phyloP scores from a whole-genome alignment of 805 yeast species.

The Pichia californica region DNA sequence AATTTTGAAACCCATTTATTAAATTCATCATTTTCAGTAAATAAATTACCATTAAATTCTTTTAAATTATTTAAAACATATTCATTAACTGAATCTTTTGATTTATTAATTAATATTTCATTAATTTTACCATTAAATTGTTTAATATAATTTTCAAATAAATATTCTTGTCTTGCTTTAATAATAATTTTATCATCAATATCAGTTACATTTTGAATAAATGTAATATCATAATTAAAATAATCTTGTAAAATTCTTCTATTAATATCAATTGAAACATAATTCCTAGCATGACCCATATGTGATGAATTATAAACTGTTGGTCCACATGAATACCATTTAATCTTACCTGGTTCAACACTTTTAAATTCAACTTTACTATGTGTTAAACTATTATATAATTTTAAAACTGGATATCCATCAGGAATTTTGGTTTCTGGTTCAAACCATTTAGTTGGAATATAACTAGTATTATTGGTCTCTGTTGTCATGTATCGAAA shows the following conservation, averaged over 20 bases:
- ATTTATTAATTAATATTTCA: constrained; percentile 32
- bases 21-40: constrained; percentile 36
- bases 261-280: constrained; percentile 89
- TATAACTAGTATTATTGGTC: not conserved
- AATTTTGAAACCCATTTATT: constrained; percentile 44
- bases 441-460: constrained; percentile 26
- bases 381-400: constrained; percentile 81
- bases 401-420: constrained; percentile 41
- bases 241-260: constrained; percentile 85
- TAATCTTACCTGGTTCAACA: constrained; percentile 50
- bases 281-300: constrained; percentile 98
- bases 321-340: constrained; percentile 99
- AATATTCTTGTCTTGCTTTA: constrained; percentile 84
- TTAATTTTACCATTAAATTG: constrained; percentile 27
- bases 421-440: constrained; percentile 19
- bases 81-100: constrained; percentile 36
- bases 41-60: constrained; percentile 23
- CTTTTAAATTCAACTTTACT: constrained; percentile 78
- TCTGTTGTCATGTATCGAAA: constrained; percentile 5
- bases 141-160: constrained; percentile 56
- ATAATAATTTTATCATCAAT: constrained; percentile 95
- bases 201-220: constrained; percentile 97
- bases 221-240: constrained; percentile 81
- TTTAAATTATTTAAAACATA: constrained; percentile 54
- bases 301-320: constrained; percentile 95